These are phyloP conservation scores for Ustilago nuda DNA, from an alignment of 1,284 basidiomycete species.

Conservation along the genomic window DNA sequence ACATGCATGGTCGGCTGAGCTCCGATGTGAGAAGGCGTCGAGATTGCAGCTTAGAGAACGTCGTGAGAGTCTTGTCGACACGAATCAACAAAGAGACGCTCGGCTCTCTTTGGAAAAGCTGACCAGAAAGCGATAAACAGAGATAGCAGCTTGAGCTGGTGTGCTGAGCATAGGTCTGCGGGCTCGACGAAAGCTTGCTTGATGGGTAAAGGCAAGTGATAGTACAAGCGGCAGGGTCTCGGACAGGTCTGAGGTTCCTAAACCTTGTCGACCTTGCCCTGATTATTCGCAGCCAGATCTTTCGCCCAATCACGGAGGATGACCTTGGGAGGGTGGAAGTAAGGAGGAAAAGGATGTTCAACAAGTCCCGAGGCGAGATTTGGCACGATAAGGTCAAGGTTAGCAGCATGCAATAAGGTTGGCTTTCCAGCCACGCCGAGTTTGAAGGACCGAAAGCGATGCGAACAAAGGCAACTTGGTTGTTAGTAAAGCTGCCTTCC, in stretches of 20 bases:
- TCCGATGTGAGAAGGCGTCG: background rate
- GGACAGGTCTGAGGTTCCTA: slow-evolving; percentile 5
- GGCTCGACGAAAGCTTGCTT: background rate
- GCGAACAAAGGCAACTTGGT: slow-evolving; percentile 20
- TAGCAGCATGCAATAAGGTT: slow-evolving; percentile 12
- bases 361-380: background rate
- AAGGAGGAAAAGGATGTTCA: background rate
- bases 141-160: background rate
- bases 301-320: slow-evolving; percentile 72
- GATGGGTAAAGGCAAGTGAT: background rate
- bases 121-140: background rate
- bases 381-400: slow-evolving; percentile 7
- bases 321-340: slow-evolving; percentile 33
- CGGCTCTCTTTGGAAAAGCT: background rate
- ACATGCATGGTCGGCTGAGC: slow-evolving; percentile 4
- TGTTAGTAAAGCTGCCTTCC: slow-evolving; percentile 11
- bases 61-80: background rate
- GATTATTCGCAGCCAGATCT: slow-evolving; percentile 40
- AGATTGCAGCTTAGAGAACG: background rate
- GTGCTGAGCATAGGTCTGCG: background rate
- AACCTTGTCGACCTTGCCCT: slow-evolving; percentile 44
- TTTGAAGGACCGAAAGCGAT: slow-evolving; percentile 20
- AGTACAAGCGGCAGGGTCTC: background rate
- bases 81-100: background rate
- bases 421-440: slow-evolving; percentile 19